Conservation (phyloP, 2,329 filamentous ascomycete species). For the Eutypa lata region DNA sequence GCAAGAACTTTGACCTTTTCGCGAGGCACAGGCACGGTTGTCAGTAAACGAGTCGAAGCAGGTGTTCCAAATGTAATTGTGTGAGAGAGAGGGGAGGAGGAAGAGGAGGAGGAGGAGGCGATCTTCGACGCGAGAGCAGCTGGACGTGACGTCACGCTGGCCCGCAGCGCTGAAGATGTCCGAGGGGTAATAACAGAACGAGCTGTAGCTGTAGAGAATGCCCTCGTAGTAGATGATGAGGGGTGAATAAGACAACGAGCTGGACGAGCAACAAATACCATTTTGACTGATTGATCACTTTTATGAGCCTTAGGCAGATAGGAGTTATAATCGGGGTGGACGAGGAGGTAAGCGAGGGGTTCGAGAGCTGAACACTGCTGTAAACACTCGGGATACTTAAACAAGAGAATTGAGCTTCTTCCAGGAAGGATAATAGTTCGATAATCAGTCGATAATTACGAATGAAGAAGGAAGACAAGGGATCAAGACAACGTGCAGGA, state of each 20-base stretch:
- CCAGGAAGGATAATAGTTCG: too few species aligned
- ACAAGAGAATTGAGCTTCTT: not conserved
- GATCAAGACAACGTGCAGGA: not conserved
- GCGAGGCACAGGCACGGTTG: constrained; percentile 41
- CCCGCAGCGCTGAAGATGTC: constrained; percentile 18
- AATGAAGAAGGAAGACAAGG: not conserved
- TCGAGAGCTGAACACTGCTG: not conserved
- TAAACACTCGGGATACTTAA: not conserved
- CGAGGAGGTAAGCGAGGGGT: not conserved
- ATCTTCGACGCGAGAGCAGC: constrained; percentile 17
- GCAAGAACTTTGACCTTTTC: constrained; percentile 90
- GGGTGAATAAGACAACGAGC: constrained; percentile 40
- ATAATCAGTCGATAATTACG: not conserved
- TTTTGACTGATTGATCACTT: constrained; percentile 20
- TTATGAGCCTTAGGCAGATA: not conserved
- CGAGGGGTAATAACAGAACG: constrained; percentile 23
- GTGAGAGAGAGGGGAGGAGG: constrained; percentile 18
- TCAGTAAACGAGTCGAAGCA: constrained; percentile 59
- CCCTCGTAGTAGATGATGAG: constrained; percentile 20
- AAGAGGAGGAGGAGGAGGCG: constrained; percentile 40
- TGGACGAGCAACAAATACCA: constrained; percentile 59
- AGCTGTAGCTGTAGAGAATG: constrained; percentile 23
- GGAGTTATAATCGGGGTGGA: not conserved
- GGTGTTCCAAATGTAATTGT: constrained; percentile 41
- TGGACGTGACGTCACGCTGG: constrained; percentile 22